Percentiles rank a stretch among this genome's conserved stretches.
Conservation (phyloP, 352 stramenopile genomes). For the Phytophthora quininea region DNA sequence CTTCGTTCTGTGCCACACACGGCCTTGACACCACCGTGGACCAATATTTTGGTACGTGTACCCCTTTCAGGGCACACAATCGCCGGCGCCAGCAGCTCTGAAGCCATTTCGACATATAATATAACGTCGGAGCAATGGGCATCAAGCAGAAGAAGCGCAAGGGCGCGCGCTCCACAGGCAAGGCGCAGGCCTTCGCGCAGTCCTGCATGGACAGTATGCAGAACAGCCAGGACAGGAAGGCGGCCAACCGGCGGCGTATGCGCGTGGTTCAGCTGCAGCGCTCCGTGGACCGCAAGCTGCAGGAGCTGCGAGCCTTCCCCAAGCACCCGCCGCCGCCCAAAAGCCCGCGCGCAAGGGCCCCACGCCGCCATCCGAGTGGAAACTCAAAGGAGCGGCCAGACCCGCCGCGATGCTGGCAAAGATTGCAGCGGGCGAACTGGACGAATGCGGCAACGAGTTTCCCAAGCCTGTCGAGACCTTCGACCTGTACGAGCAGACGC, state of each 20-base stretch:
- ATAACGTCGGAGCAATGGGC: slow-evolving; percentile 36
- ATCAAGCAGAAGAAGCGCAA: slow-evolving; percentile 70
- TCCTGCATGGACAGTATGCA: slow-evolving; percentile 65
- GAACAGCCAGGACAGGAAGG: slow-evolving; percentile 66
- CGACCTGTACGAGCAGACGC: slow-evolving; percentile 69
- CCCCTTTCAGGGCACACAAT: background rate
- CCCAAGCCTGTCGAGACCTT: slow-evolving; percentile 77
- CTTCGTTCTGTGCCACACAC: slow-evolving; percentile 16
- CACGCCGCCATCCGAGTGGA: slow-evolving; percentile 67
- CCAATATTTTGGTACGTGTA: background rate
- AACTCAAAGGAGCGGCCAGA: slow-evolving; percentile 72
- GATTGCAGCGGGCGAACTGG: slow-evolving; percentile 80
- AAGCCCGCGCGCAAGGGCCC: slow-evolving; percentile 59
- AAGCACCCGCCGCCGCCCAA: slow-evolving; percentile 46
- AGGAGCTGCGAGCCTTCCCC: slow-evolving; percentile 66
- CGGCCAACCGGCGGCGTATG: slow-evolving; percentile 72
- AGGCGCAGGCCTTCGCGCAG: slow-evolving; percentile 68
- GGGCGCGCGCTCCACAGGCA: slow-evolving; percentile 52
- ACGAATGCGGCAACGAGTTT: slow-evolving; percentile 79
- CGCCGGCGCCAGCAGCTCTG: background rate
- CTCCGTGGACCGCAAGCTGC: slow-evolving; percentile 69
- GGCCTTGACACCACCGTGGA: background rate
- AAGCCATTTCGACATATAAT: slow-evolving; percentile 4
- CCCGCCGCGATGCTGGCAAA: slow-evolving; percentile 73
- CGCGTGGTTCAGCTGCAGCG: slow-evolving; percentile 84